A percentile compares a stretch with the other conserved stretches of the same genome.
These are phyloP conservation scores for Peterozyma toletana DNA, from an alignment of 805 yeast genomes.

Conservation along the genomic window DNA sequence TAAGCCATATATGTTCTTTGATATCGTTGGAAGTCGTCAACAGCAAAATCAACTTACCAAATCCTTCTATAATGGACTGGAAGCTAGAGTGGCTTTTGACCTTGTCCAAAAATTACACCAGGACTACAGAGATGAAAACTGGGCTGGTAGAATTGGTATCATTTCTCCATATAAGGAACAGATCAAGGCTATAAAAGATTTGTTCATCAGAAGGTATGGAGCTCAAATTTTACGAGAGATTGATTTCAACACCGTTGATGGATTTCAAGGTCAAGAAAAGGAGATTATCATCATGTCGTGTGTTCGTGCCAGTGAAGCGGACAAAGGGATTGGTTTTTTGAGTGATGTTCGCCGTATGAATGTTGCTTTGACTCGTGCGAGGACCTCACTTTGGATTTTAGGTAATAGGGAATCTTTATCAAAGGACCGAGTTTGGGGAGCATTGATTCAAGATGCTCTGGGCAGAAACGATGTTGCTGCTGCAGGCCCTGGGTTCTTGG, in stretches of 20 bases:
- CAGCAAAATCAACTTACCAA: conserved; percentile 54
- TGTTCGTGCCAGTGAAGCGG: conserved; percentile 76
- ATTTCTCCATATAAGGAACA: conserved; percentile 96
- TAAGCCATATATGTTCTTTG: conserved; percentile 75
- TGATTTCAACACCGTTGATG: conserved; percentile 94
- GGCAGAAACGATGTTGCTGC: conserved; percentile 26
- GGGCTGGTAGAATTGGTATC: conserved; percentile 74
- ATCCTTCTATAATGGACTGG: conserved; percentile 65
- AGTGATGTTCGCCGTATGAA: conserved; percentile 93
- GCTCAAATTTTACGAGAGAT: conserved; percentile 52
- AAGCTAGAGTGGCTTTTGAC: conserved; percentile 68
- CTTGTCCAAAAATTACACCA: conserved; percentile 47
- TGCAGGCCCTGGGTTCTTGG: conserved; percentile 20
- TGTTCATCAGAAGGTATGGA: conserved; percentile 60
- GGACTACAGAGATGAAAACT: conserved; percentile 40
- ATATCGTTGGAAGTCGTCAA: conserved; percentile 59
- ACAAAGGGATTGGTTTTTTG: conserved; percentile 74
- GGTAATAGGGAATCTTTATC: conserved; percentile 69
- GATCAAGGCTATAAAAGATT: conserved; percentile 46
- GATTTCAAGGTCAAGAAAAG: conserved; percentile 97
- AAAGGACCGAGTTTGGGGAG: conserved; percentile 66
- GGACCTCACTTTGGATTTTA: conserved; percentile 84
- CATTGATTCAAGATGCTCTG: conserved; percentile 60
- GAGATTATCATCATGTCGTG: conserved; percentile 91
- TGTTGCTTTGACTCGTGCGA: conserved; percentile 93